These are phyloP conservation scores for Incumbomyces lentus DNA, from an alignment of 2,329 filamentous ascomycete species.

Conservation along the genomic window DNA sequence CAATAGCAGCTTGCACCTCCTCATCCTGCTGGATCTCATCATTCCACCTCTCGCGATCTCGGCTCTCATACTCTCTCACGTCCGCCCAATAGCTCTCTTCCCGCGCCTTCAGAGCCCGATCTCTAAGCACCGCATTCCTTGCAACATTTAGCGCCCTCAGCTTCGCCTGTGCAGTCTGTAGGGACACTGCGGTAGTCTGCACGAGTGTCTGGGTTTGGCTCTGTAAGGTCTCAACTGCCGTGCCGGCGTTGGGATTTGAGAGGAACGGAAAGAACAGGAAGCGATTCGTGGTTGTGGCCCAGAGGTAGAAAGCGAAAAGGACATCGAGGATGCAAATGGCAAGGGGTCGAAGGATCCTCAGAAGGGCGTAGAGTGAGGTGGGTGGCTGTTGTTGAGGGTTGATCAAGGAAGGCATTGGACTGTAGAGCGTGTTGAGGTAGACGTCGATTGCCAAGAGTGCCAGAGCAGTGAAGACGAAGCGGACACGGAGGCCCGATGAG, in stretches of 20 bases:
- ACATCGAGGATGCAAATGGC: slow-evolving; percentile 56
- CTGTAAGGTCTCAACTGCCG: slow-evolving; percentile 47
- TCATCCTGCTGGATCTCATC: slow-evolving; percentile 66
- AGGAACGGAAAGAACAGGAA: slow-evolving; percentile 57
- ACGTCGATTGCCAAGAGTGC: slow-evolving; percentile 54
- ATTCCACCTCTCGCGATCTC: slow-evolving; percentile 55
- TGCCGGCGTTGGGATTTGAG: slow-evolving; percentile 39
- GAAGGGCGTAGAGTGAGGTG: slow-evolving; percentile 54
- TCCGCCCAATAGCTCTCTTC: slow-evolving; percentile 63
- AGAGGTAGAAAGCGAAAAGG: slow-evolving; percentile 55
- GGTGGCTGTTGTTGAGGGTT: slow-evolving; percentile 25
- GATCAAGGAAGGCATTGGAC: slow-evolving; percentile 30
- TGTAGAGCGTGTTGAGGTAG: slow-evolving; percentile 55
- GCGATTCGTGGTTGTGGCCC: slow-evolving; percentile 67
- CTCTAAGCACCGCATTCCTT: slow-evolving; percentile 67
- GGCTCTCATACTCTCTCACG: slow-evolving; percentile 50
- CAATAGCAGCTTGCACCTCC: slow-evolving; percentile 53
- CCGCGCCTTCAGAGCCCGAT: slow-evolving; percentile 57
- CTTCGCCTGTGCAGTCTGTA: slow-evolving; percentile 55
- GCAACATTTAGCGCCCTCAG: slow-evolving; percentile 64
- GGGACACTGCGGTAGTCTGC: slow-evolving; percentile 37
- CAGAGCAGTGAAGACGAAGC: slow-evolving; percentile 56
- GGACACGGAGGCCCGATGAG: slow-evolving; percentile 21
- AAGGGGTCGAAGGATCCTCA: slow-evolving; percentile 53
- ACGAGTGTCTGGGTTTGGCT: slow-evolving; percentile 25